A percentile compares a stretch with the other conserved stretches of the same genome.
These are phyloP conservation scores for Acanthamoeba rhysodes DNA, from an alignment of 208 protist genomes.

Conservation along the genomic window DNA sequence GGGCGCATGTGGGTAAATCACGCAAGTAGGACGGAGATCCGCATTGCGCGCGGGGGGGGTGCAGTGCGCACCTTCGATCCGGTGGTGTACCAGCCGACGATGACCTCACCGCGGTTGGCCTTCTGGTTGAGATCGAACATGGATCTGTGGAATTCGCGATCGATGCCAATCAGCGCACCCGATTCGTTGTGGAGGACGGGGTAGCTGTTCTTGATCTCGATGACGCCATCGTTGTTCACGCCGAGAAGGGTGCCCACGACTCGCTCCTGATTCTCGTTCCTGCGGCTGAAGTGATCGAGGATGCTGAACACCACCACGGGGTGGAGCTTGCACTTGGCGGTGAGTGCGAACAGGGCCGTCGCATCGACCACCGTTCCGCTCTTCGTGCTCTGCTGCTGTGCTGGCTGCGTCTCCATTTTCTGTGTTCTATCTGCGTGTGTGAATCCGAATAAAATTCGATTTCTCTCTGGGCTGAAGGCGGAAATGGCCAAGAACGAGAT, in stretches of 20 bases:
- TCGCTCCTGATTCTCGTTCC: conserved; percentile 81
- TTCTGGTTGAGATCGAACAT: conserved; percentile 89
- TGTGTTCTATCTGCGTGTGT: background rate
- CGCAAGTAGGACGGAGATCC: background rate
- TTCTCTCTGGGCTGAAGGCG: background rate
- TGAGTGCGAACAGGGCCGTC: conserved; percentile 93
- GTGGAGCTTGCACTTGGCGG: conserved; percentile 91
- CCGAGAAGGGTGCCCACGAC: conserved; percentile 90
- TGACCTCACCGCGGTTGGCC: conserved; percentile 85
- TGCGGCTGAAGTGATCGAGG: conserved; percentile 87
- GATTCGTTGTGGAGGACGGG: conserved; percentile 87
- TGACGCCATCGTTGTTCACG: conserved; percentile 84
- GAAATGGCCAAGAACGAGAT: conserved; percentile 26
- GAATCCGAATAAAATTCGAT: background rate
- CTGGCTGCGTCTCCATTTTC: conserved; percentile 10
- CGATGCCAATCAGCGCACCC: conserved; percentile 79
- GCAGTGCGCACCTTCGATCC: conserved; percentile 73
- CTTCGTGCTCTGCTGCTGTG: conserved; percentile 94
- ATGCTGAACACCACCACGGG: conserved; percentile 90
- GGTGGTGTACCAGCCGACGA: conserved; percentile 89
- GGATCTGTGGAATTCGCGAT: conserved; percentile 88
- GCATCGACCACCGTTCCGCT: conserved; percentile 92
- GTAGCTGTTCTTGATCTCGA: conserved; percentile 88
- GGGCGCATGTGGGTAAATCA: background rate
- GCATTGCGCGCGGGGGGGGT: background rate